Base-by-base conservation (phyloP, 73 alveolate species). In the Paramecium sonneborni region DNA sequence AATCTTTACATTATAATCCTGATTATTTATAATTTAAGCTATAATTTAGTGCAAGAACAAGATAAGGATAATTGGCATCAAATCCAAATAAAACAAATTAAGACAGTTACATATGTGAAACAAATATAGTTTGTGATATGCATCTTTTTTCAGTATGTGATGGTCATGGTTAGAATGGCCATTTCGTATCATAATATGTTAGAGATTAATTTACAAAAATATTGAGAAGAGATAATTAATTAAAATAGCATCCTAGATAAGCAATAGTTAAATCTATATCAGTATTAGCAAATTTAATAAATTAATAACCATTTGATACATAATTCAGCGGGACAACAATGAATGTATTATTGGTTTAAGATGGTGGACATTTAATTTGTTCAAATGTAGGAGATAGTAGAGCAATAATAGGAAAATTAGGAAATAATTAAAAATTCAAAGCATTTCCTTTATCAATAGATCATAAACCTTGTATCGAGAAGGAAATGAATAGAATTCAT, bases 401-500 rank as follows among this genome's bases (percentile, higher is more conserved):
- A 74, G 95, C 95, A 3, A 85, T 92, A 4, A 37, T 92, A 21
- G 95, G 95, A 20, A 76, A 48, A 58, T 79, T 43, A 6, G 39
- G 38, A 38, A 38, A 38, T 7, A 57, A 88, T 7, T 30, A 46
- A 9, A 88, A 69, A 88, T 70, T 57, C 35, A 69, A 62, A 48
- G 76, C 94, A 84, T 56, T 92, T 20, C 92, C 85, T 20, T 35
- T 97, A 46, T 94, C 97, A 48, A 93, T 70, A 14, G 99, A 98
- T 89, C 99, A 98, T 84, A 98, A 98, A 85, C 99, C 99, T 12
- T 95, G 85, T 55, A 57, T 86, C 3, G 96, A 95, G 1, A 88
- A 92, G 62, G 99, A 98, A 93, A 90, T 68, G 95, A 92, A 86
- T 68, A 96, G 99, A 92, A 96, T 98, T 21, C 84, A 86, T 74